Base-by-base conservation (phyloP, 169 alveolate species). In the Plasmodium billcollinsi region DNA sequence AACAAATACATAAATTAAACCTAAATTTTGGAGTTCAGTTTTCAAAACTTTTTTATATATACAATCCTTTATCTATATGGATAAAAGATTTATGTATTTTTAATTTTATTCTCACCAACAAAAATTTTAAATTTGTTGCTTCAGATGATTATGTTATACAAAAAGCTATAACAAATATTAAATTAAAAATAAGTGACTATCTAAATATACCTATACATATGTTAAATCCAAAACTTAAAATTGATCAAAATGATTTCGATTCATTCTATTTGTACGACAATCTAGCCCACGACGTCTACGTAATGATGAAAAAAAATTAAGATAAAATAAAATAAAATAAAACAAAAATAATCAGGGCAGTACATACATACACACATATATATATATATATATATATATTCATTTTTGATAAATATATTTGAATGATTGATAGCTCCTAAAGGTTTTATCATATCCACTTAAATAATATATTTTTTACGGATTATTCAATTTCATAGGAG, bases 241-340 rank as follows among this genome's bases (percentile, higher is more conserved):
- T 65, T 1, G 90, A 78, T 14, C 80, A 78, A 24, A 14, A 47
- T 2, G 9, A 73, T 15, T 66, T 52, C n/a, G 78, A 78, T 56
- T 66, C 73, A 18, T 78, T 78, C 39, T 78, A 78, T 47, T 43
- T 78, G 20, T 78, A 78, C 52, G 78, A 78, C 26, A 78, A 78
- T 15, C 18, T 78, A n/a, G 90, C 90, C 4, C 90, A 78, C 26
- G 90, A 78, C 26, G 90, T 78, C n/a, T 78, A 78, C 21, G 90
- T 78, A 78, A 74, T 33, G 24, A 26, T 26, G 33, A 26, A 33
- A 33, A 33, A 33, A 33, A 33, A 33, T 3, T 5, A 33, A 52
- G 2, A 12, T 3, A 15, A 52, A 52, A 52, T 3, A 52, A 52
- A 15, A n/a, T 0, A 12, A 52, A 12, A 52, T 9, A 8, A 26